Evolutionary conservation across 75 land plant species (phyloP), one percentile per base, ranked within the genome.

Genomic region (Sequoia sempervirens): DNA sequence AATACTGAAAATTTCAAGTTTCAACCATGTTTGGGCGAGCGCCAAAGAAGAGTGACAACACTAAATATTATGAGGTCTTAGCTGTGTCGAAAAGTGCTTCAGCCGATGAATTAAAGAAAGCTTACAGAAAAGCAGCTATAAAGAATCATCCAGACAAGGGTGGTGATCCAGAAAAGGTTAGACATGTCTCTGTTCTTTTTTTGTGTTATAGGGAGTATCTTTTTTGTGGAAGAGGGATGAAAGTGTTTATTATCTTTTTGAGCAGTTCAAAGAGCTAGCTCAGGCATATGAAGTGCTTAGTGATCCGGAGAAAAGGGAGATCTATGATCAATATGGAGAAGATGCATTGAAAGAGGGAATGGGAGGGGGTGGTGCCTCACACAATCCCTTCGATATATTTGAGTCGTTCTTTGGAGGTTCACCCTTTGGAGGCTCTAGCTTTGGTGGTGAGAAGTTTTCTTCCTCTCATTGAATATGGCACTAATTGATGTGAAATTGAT

Each of bases 101-200:
- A 40, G 86, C 86, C 30, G 97, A 95, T 83, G 97, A 95, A 58
- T 87, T 93, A 40, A 95, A 95, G 94, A 95, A 91, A 84, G 95
- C 96, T 20, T 95, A 93, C 70, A 86, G 82, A 79, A 95, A 95
- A 75, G 92, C 94, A 73, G 96, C 96, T 47, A 95, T 95, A 20
- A 95, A 95, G 87, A 95, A 95, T 69, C 96, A 95, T 81, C 96
- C 96, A n/a, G 96, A 95, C 80, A 95, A 95, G 83, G 97, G 97
- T 28, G 97, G 97, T 7, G 96, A 95, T 82, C 97, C 97, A 3
- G 97, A 95, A 87, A 95, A 95, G 93, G 97, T 95, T 28, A 41
- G 43, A 5, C 32, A 34, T 45, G 53, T 53, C 20, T 74, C 26
- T 6, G 3, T 61, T 28, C 61, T 30, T 56, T 54, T 10, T 17